Percentiles rank a stretch among this genome's conserved stretches.
Conservation (phyloP, 805 yeast genomes). For the Lipomyces mesembrius region DNA sequence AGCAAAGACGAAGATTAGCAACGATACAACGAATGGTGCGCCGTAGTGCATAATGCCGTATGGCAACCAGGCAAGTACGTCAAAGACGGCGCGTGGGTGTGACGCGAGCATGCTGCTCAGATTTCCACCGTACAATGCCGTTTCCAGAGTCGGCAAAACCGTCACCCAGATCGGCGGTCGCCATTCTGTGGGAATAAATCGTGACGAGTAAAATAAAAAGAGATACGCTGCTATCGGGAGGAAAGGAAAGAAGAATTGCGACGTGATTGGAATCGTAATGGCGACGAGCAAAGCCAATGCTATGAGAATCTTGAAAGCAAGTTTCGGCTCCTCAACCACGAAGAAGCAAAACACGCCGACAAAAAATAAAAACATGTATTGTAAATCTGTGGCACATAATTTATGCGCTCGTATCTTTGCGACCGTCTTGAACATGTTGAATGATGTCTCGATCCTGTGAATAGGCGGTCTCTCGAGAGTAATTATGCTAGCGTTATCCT, state of each 20-base stretch:
- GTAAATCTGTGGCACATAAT: constrained; percentile 51
- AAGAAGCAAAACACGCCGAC: constrained; percentile 55
- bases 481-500: neutral
- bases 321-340: constrained; percentile 44
- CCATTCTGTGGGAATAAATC: constrained; percentile 71
- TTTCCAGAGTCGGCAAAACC: constrained; percentile 87
- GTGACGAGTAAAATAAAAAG: constrained; percentile 71
- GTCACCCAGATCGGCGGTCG: constrained; percentile 91
- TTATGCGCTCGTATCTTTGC: constrained; percentile 43
- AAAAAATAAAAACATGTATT: constrained; percentile 56
- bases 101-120: constrained; percentile 79
- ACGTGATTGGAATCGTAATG: constrained; percentile 72
- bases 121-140: constrained; percentile 90
- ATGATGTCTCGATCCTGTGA: constrained; percentile 34
- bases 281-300: constrained; percentile 58
- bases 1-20: constrained; percentile 77
- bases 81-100: constrained; percentile 64
- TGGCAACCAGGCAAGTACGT: constrained; percentile 92
- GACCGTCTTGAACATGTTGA: constrained; percentile 40
- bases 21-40: constrained; percentile 87
- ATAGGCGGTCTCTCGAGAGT: constrained; percentile 22
- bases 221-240: constrained; percentile 87
- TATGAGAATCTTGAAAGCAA: constrained; percentile 44
- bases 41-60: constrained; percentile 90
- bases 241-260: constrained; percentile 82